phyloP scores from a whole-genome alignment of 2,329 filamentous ascomycete genomes.

The Ascosphaera acerosa region DNA sequence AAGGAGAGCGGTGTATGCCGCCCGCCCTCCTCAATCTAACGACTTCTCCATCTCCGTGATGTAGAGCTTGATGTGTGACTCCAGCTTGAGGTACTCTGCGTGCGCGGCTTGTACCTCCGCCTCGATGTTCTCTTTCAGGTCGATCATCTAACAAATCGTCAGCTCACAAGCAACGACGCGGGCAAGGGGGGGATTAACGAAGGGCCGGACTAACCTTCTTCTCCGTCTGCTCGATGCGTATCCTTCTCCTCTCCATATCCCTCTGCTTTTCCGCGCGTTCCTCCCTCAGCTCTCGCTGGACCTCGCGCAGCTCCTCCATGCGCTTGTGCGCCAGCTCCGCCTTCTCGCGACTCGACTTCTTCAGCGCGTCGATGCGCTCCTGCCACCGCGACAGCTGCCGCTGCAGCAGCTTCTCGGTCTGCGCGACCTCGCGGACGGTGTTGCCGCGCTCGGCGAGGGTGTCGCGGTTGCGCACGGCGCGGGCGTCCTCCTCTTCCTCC shows the following conservation, averaged over 20 bases:
- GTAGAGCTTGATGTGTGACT: constrained; percentile 89
- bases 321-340: constrained; percentile 55
- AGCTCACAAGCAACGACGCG: not conserved
- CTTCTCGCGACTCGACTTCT: constrained; percentile 57
- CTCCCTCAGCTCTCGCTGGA: constrained; percentile 58
- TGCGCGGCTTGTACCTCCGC: constrained; percentile 74
- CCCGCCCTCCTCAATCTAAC: constrained; percentile 25
- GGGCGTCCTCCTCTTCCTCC: constrained; percentile 70
- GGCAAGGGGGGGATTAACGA: too few species aligned
- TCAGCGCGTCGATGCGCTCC: constrained; percentile 62
- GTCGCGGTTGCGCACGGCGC: constrained; percentile 60
- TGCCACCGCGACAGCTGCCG: constrained; percentile 68
- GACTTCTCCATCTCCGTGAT: constrained; percentile 98
- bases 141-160: constrained; percentile 96
- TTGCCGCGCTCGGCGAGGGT: constrained; percentile 69
- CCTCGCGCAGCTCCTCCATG: constrained; percentile 67
- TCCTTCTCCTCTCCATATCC: constrained; percentile 73
- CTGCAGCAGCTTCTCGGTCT: constrained; percentile 59
- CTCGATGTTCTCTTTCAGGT: constrained; percentile 93
- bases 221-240: constrained; percentile 94
- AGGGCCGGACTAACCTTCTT: constrained; percentile 48
- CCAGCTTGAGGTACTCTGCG: constrained; percentile 92
- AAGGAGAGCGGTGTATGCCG: too few species aligned
- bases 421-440: constrained; percentile 74
- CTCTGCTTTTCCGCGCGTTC: constrained; percentile 68